Base-by-base conservation (phyloP, 352 stramenopile species). In the Phytopythium chamaehyphon region DNA sequence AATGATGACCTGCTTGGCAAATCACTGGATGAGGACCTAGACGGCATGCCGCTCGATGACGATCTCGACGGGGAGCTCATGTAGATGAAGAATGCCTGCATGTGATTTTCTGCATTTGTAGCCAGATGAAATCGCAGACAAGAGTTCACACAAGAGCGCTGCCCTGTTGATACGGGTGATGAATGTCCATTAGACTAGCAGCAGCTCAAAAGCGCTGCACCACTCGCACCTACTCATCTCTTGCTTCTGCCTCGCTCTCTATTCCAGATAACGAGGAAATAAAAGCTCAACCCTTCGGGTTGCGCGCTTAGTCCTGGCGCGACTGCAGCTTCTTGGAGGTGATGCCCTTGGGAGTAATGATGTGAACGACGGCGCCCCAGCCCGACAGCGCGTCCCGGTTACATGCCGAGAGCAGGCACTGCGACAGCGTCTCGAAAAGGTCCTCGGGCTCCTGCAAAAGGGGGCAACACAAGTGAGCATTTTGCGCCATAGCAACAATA, bases 311-410 rank as follows among this genome's bases (percentile, higher is more conserved):
- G 67, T 93, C 83, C 63, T 90, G 79, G 55, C 83, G 83, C 52
- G 77, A 86, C 55, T 83, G 80, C 54, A 93, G 59, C 66, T 89
- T 88, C 64, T 90, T 89, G 31, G 83, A 88, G 21, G 69, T 88
- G 56, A 93, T 84, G 40, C 83, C 83, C 61, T 93, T 86, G 33
- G 76, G 66, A 61, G 83, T 93, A 59, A 99, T 98, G 65, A 99
- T 98, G 84, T 99, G 95, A 35, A 99, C 97, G 22, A 99, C 84
- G 33, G 80, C 97, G 36, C 97, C 97, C 97, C 97, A 99, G 44
- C 97, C 97, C 43, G 91, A 97, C 22, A 99, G 74, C 10, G 97
- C 95, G 81, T 99, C 97, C 28, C 97, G 83, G 83, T 99, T 98
- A 64, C 98, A 97, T 53, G 93, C 95, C 19, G 96, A 94, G 55